Evolutionary conservation across 805 yeast genomes (phyloP).

Genomic region (Brettanomyces bruxellensis): DNA sequence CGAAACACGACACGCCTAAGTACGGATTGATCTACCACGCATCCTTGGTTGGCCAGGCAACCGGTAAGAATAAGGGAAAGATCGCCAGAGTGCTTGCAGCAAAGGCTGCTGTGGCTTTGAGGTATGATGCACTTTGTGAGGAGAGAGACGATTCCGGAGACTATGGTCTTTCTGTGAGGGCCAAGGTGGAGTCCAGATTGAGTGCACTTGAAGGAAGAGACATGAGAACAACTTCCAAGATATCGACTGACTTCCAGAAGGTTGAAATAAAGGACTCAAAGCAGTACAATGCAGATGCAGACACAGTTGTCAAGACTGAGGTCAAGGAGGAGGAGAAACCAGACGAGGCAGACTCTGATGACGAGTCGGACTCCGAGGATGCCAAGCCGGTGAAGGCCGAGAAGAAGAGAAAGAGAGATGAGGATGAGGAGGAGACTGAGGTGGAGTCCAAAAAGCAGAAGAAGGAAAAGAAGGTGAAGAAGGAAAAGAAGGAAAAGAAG

Average conservation of each 20-base stretch:
- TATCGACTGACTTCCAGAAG: slow-evolving; percentile 76
- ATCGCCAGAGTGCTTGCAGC: slow-evolving; percentile 98
- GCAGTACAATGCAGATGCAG: slow-evolving; percentile 94
- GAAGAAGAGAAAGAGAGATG: slow-evolving; percentile 29
- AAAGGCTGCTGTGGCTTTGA: slow-evolving; percentile 92
- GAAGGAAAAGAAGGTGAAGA: slow-evolving; percentile 27
- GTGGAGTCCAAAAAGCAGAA: slow-evolving; percentile 43
- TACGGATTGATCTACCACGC: slow-evolving; percentile 97
- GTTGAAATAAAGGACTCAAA: slow-evolving; percentile 76
- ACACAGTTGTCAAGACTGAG: slow-evolving; percentile 36
- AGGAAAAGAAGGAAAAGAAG: slow-evolving; percentile 18
- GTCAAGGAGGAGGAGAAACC: slow-evolving; percentile 7
- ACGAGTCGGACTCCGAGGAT: slow-evolving; percentile 24
- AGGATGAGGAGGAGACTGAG: slow-evolving; percentile 44
- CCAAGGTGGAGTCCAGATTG: slow-evolving; percentile 89
- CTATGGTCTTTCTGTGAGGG: slow-evolving; percentile 83
- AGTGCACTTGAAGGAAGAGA: slow-evolving; percentile 96
- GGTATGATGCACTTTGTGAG: slow-evolving; percentile 95
- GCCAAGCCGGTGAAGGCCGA: slow-evolving; percentile 17
- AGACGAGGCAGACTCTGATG: slow-evolving; percentile 21
- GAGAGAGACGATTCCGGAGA: slow-evolving; percentile 95
- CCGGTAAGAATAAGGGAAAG: slow-evolving; percentile 97
- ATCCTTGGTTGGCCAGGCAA: slow-evolving; percentile 93
- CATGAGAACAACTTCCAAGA: slow-evolving; percentile 78
- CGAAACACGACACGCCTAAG: slow-evolving; percentile 97